Percentiles rank a stretch among this genome's conserved stretches.
Conservation (phyloP, 2,329 filamentous ascomycete species). For the Apiospora arundinis region DNA sequence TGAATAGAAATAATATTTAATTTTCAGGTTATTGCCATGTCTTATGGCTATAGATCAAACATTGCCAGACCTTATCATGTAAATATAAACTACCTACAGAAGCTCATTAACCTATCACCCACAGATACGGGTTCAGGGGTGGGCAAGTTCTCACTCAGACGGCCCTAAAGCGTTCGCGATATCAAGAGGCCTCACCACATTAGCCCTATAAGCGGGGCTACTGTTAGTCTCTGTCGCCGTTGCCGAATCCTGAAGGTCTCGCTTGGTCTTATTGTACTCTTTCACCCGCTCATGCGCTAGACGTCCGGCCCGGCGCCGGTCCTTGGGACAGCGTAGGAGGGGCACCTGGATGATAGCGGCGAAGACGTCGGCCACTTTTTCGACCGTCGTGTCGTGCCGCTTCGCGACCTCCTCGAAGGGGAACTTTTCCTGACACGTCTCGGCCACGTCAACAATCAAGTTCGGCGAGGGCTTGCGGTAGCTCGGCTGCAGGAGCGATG, state of each 20-base stretch:
- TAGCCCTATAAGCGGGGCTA: slow-evolving; percentile 21
- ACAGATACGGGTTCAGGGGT: not conserved
- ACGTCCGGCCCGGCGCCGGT: slow-evolving; percentile 49
- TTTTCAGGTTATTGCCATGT: no score
- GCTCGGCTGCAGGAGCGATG: slow-evolving; percentile 36
- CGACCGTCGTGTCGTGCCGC: slow-evolving; percentile 49
- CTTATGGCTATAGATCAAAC: not conserved
- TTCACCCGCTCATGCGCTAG: slow-evolving; percentile 49
- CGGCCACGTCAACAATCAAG: slow-evolving; percentile 55
- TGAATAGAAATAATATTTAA: no score
- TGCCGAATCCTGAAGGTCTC: slow-evolving; percentile 36
- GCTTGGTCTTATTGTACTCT: slow-evolving; percentile 51
- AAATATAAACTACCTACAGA: no score
- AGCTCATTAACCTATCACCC: not conserved
- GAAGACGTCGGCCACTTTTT: slow-evolving; percentile 55
- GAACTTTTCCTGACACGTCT: slow-evolving; percentile 53
- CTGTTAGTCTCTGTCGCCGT: slow-evolving; percentile 5
- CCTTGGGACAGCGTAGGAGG: slow-evolving; percentile 51
- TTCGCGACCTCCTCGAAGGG: slow-evolving; percentile 53
- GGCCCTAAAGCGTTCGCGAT: slow-evolving; percentile 21
- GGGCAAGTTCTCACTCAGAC: not conserved
- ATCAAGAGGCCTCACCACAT: slow-evolving; percentile 19
- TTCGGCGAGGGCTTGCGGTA: slow-evolving; percentile 44
- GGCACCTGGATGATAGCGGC: slow-evolving; percentile 55
- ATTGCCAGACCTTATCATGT: no score